Evolutionary conservation across 2,329 filamentous ascomycete species (phyloP).

Genomic region (Colletotrichum viniferum): DNA sequence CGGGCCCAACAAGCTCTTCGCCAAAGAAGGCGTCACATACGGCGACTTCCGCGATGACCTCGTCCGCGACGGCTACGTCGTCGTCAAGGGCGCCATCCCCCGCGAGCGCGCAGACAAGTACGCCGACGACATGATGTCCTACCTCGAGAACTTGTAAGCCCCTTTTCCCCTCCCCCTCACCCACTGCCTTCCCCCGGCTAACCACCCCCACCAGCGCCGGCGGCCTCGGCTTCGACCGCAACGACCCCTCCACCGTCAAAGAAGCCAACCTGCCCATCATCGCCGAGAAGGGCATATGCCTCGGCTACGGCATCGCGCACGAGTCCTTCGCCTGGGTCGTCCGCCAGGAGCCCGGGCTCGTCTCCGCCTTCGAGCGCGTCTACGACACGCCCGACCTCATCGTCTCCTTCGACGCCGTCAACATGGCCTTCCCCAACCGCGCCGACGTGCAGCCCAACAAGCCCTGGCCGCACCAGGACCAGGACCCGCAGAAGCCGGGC

Average conservation of each 20-base stretch:
- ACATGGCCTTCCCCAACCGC: slow-evolving; percentile 6
- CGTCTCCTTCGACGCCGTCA: slow-evolving; percentile 8
- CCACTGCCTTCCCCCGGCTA: background rate
- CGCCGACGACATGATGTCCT: background rate
- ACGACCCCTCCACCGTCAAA: slow-evolving; percentile 40
- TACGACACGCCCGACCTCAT: slow-evolving; percentile 4
- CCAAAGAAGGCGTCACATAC: background rate
- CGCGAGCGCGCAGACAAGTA: background rate
- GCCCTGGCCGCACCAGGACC: slow-evolving; percentile 9
- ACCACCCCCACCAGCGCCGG: background rate
- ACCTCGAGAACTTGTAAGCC: background rate
- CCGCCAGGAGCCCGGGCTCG: background rate
- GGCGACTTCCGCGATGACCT: background rate
- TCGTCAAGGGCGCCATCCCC: background rate
- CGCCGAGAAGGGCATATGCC: slow-evolving; percentile 7
- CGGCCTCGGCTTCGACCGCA: slow-evolving; percentile 28
- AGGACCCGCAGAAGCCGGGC: background rate
- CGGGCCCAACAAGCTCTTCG: background rate
- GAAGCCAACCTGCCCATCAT: slow-evolving; percentile 27
- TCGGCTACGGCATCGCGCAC: slow-evolving; percentile 8
- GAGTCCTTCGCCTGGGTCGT: slow-evolving; percentile 1
- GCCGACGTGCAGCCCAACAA: background rate
- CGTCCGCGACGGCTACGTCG: background rate
- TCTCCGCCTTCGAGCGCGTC: background rate
- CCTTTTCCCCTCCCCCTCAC: rapidly evolving